Conservation (phyloP, 75 land plant species). For the Isoetes taiwanensis region DNA sequence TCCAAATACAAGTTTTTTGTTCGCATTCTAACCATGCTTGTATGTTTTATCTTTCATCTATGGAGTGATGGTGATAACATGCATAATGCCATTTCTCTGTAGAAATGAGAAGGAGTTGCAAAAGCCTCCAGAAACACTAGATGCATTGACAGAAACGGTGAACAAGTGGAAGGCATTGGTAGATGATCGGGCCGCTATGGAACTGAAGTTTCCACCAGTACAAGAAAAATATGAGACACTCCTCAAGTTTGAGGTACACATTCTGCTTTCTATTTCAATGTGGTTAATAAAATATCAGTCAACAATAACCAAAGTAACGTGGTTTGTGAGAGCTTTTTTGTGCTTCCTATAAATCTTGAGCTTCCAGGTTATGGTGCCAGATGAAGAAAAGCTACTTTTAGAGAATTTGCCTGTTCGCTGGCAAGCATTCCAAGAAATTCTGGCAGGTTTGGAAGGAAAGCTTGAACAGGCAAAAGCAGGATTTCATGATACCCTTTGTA, state of each 20-base stretch:
- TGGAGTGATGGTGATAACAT: too few species aligned
- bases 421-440: slow-evolving; percentile 18
- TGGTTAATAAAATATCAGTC: neutral
- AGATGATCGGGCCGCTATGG: slow-evolving; percentile 2
- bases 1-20: too few species aligned
- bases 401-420: slow-evolving; percentile 15
- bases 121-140: slow-evolving; percentile 11
- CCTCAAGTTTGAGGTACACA: slow-evolving; percentile 14
- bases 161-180: slow-evolving; percentile 12
- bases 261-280: neutral
- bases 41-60: too few species aligned
- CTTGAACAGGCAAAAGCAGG: slow-evolving; percentile 19
- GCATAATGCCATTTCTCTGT: neutral
- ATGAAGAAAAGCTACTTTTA: slow-evolving; percentile 16
- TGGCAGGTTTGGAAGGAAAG: slow-evolving; percentile 13
- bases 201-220: slow-evolving; percentile 12
- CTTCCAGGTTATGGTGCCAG: slow-evolving; percentile 14
- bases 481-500: slow-evolving; percentile 18
- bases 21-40: too few species aligned
- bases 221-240: slow-evolving; percentile 15
- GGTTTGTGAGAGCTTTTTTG: neutral
- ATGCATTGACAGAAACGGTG: slow-evolving; percentile 14
- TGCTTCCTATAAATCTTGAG: neutral
- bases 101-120: slow-evolving; percentile 12
- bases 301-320: neutral